Evolutionary conservation across 2,329 filamentous ascomycete species (phyloP).

Genomic region (Phyllosticta capitalensis): DNA sequence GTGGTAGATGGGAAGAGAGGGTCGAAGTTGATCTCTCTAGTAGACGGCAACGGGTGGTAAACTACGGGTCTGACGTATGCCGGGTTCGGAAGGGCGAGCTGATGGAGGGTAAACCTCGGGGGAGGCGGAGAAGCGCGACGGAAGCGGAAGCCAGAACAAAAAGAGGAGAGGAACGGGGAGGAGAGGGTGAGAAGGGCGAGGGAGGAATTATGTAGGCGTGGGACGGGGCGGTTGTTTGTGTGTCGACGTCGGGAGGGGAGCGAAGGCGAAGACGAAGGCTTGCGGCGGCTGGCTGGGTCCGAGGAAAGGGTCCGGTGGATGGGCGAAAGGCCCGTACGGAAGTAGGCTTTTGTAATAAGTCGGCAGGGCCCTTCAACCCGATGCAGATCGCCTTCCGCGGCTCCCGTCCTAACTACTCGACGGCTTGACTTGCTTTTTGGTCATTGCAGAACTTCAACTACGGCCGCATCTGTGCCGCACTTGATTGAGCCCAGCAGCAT

Average conservation of each 20-base stretch:
- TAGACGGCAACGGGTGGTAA: background rate
- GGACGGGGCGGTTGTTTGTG: too few species aligned
- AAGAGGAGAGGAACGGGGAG: background rate
- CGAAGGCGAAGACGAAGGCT: too few species aligned
- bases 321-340: slow-evolving; percentile 3
- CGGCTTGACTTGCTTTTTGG: too few species aligned
- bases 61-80: background rate
- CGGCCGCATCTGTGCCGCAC: too few species aligned
- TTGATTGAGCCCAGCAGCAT: too few species aligned
- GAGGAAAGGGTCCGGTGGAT: background rate
- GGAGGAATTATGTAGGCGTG: too few species aligned
- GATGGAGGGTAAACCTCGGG: background rate
- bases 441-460: too few species aligned
- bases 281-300: background rate
- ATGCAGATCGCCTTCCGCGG: slow-evolving; percentile 11
- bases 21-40: background rate
- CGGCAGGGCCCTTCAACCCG: background rate
- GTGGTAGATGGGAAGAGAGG: background rate
- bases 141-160: background rate
- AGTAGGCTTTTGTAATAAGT: slow-evolving; percentile 10
- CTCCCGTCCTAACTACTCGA: slow-evolving; percentile 8
- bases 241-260: too few species aligned
- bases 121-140: background rate
- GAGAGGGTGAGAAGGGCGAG: too few species aligned
- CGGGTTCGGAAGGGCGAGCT: background rate